These are phyloP conservation scores for Phytophthora sp. DNA, from an alignment of 352 stramenopile species.

Conservation along the genomic window DNA sequence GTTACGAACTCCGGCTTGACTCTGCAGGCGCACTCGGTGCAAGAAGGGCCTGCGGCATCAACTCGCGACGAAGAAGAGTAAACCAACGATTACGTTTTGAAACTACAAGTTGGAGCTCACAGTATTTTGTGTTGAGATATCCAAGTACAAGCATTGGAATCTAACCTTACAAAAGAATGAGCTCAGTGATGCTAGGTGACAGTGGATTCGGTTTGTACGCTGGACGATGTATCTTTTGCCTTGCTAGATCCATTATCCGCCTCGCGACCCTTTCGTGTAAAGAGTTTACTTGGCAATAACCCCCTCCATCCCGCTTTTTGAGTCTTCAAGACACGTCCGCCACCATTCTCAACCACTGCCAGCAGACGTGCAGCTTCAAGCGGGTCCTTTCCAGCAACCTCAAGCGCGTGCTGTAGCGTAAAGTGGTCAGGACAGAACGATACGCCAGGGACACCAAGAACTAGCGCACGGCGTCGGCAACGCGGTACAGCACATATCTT, in stretches of 20 bases:
- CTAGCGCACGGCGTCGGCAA: conserved; percentile 38
- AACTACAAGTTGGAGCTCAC: no score
- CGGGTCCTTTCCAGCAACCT: conserved; percentile 57
- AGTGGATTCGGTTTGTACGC: conserved; percentile 8
- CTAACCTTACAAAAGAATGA: no score
- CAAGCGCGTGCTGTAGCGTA: conserved; percentile 71
- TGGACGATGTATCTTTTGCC: conserved; percentile 19
- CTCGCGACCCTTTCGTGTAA: conserved; percentile 5
- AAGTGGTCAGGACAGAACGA: conserved; percentile 63
- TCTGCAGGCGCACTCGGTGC: conserved; percentile 49
- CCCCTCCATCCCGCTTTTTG: conserved; percentile 19
- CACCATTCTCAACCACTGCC: conserved; percentile 34
- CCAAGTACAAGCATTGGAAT: no score
- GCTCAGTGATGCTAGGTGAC: no score
- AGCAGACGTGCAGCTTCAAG: conserved; percentile 70
- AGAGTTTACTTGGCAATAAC: conserved; percentile 20
- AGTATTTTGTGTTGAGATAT: no score
- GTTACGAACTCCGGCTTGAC: conserved; percentile 66
- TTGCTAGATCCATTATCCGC: background rate
- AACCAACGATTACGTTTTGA: background rate
- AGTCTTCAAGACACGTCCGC: conserved; percentile 13
- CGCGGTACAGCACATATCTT: conserved; percentile 42
- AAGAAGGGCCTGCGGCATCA: conserved; percentile 31
- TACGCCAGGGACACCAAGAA: conserved; percentile 26
- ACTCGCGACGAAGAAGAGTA: conserved; percentile 30